Conservation (phyloP, 495 filamentous ascomycete species). For the Oidiodendron maius region DNA sequence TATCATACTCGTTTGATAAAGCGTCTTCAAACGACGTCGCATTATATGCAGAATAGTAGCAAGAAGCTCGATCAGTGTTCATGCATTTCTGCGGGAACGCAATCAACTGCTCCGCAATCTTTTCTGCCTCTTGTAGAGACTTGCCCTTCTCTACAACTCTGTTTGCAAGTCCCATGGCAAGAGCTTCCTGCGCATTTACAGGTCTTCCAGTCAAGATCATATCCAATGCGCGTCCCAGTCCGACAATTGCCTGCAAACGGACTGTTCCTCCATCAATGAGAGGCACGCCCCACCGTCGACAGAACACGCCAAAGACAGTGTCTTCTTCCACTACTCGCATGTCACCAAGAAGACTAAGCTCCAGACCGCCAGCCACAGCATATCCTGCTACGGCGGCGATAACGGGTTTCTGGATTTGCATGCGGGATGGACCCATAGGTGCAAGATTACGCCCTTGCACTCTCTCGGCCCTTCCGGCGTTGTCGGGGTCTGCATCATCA, state of each 20-base stretch:
- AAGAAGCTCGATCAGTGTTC: slow-evolving; percentile 20
- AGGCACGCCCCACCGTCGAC: slow-evolving; percentile 64
- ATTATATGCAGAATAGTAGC: slow-evolving; percentile 39
- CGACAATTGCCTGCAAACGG: slow-evolving; percentile 56
- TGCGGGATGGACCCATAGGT: neutral
- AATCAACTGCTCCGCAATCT: no score
- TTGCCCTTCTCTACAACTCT: slow-evolving; percentile 42
- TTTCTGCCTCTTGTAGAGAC: slow-evolving; percentile 37
- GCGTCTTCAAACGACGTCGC: slow-evolving; percentile 38
- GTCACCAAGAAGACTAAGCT: slow-evolving; percentile 68
- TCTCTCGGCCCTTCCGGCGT: slow-evolving; percentile 25
- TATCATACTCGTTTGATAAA: slow-evolving; percentile 33
- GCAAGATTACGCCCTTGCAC: neutral
- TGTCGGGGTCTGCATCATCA: neutral
- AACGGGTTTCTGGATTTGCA: slow-evolving; percentile 48
- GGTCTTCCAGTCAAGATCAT: slow-evolving; percentile 59
- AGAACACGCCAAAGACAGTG: slow-evolving; percentile 58
- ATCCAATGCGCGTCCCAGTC: slow-evolving; percentile 64
- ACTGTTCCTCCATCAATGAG: slow-evolving; percentile 65
- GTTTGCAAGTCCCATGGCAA: slow-evolving; percentile 67
- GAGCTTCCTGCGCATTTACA: slow-evolving; percentile 50
- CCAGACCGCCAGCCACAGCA: slow-evolving; percentile 68
- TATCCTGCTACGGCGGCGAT: slow-evolving; percentile 73
- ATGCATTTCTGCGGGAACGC: slow-evolving; percentile 42
- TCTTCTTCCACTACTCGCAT: slow-evolving; percentile 51